Evolutionary conservation across 2,329 filamentous ascomycete genomes (phyloP).

Genomic region (Colletotrichum caudatum): DNA sequence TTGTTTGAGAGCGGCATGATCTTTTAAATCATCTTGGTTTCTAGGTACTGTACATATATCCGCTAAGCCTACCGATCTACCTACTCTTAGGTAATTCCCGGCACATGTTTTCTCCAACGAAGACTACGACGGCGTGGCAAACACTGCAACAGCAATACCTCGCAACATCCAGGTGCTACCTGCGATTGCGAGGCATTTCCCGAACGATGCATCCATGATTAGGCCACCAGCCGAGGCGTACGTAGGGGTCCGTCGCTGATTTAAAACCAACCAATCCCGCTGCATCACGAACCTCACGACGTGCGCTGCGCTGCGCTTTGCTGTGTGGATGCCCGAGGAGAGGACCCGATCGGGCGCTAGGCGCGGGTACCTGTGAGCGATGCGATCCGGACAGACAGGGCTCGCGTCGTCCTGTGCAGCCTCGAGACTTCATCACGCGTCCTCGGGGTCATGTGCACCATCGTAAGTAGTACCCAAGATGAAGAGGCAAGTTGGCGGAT

Average conservation of each 20-base stretch:
- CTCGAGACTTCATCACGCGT: not conserved
- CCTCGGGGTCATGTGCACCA: not conserved
- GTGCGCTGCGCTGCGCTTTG: slow-evolving; percentile 17
- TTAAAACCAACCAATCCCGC: not conserved
- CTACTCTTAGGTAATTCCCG: slow-evolving; percentile 4
- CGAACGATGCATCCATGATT: not conserved
- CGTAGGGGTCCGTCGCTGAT: not conserved
- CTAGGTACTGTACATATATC: not conserved
- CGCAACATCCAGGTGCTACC: too few species aligned
- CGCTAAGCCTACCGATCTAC: too few species aligned
- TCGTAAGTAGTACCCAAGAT: too few species aligned
- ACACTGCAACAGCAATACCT: not conserved
- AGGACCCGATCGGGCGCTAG: slow-evolving; percentile 18
- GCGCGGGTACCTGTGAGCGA: slow-evolving; percentile 10
- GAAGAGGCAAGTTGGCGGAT: too few species aligned
- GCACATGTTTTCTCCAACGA: not conserved
- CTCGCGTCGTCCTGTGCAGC: not conserved
- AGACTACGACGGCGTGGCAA: not conserved
- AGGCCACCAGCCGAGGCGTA: slow-evolving; percentile 16
- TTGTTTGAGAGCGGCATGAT: not conserved
- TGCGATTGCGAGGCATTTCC: not conserved
- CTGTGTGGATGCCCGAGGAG: slow-evolving; percentile 30
- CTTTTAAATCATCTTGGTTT: not conserved
- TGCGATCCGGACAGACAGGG: slow-evolving; percentile 11
- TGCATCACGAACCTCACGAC: slow-evolving; percentile 4